phyloP scores from a whole-genome alignment of 306 rosid genomes.

The barrel medic (Medicago truncatula) region DNA sequence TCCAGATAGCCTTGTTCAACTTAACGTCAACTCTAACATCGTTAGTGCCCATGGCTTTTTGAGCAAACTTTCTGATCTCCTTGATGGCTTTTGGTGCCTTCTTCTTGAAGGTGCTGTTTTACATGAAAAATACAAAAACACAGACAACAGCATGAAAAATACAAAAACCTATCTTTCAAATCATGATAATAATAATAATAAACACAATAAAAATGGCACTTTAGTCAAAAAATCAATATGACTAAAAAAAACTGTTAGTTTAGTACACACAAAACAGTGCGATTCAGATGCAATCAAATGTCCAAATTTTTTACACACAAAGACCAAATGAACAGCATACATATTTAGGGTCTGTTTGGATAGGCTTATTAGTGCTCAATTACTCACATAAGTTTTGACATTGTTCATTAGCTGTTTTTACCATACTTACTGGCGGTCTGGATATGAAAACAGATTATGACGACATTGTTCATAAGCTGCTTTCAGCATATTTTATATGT shows the following conservation, averaged over 20 bases:
- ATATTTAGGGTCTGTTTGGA: background rate
- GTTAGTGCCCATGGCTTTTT: conserved; percentile 88
- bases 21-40: conserved; percentile 96
- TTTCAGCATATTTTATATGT: too few relatives aligned
- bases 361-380: background rate
- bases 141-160: background rate
- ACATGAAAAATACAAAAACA: background rate
- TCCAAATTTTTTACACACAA: background rate
- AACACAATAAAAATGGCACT: background rate
- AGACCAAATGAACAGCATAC: background rate
- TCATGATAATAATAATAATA: background rate
- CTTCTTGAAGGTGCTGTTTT: conserved; percentile 89
- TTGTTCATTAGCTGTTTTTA: too few relatives aligned
- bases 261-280: background rate
- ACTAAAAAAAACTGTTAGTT: background rate
- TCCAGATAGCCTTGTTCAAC: conserved; percentile 90
- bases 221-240: background rate
- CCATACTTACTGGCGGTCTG: too few relatives aligned
- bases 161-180: background rate
- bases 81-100: conserved; percentile 96
- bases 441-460: too few relatives aligned
- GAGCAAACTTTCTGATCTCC: conserved; percentile 94
- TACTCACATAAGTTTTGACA: too few relatives aligned
- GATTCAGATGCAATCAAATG: background rate
- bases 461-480: too few relatives aligned